Percentiles rank a stretch among this genome's conserved stretches.
Conservation (phyloP, 2,329 filamentous ascomycete genomes). For the Xylariaceae sp. region DNA sequence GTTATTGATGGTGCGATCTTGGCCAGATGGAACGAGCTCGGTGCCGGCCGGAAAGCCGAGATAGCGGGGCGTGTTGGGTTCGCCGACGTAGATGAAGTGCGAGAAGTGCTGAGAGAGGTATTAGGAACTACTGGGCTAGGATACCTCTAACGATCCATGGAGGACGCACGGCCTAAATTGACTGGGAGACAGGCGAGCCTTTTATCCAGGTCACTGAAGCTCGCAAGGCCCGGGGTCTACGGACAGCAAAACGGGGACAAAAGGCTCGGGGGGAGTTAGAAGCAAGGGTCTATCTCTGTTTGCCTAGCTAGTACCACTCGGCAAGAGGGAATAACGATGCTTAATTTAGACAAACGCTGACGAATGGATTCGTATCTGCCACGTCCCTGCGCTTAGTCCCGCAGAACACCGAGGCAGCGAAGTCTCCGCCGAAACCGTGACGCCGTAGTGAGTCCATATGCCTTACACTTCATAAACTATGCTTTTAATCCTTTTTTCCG, state of each 20-base stretch:
- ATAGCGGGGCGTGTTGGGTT: slow-evolving; percentile 70
- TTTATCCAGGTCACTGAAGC: background rate
- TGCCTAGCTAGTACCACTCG: background rate
- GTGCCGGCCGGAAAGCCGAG: slow-evolving; percentile 66
- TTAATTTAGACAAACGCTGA: background rate
- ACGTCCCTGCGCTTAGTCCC: background rate
- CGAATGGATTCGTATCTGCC: slow-evolving; percentile 1
- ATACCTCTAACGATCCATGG: slow-evolving; percentile 35
- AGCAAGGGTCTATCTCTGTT: background rate
- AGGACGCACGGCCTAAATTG: background rate
- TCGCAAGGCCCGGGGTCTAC: background rate
- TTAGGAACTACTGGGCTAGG: slow-evolving; percentile 52
- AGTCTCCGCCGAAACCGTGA: slow-evolving; percentile 2
- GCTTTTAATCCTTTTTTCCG: background rate
- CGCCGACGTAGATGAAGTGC: slow-evolving; percentile 56
- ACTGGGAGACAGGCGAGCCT: background rate
- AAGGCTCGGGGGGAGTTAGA: slow-evolving; percentile 6
- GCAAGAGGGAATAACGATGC: background rate
- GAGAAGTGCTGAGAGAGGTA: slow-evolving; percentile 56
- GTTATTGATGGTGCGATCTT: slow-evolving; percentile 78
- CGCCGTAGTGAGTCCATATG: slow-evolving; percentile 1
- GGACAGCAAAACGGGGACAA: slow-evolving; percentile 3
- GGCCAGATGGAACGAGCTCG: slow-evolving; percentile 69
- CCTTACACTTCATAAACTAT: background rate
- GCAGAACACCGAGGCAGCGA: background rate